phyloP scores from a whole-genome alignment of 169 alveolate species.

The Plasmodium adleri region DNA sequence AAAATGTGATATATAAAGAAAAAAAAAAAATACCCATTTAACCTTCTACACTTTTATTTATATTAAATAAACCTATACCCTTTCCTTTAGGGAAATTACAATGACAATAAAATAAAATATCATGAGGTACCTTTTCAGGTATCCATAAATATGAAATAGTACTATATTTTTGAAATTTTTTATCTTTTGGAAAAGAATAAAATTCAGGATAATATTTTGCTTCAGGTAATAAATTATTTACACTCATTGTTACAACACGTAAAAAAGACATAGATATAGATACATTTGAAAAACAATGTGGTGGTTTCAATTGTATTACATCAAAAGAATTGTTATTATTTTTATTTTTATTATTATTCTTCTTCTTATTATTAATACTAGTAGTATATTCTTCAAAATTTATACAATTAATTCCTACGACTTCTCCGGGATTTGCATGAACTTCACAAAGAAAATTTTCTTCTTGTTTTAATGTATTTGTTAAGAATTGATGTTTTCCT shows the following conservation, averaged over 20 bases:
- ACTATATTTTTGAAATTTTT: constrained; percentile 20
- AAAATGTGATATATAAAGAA: too few relatives aligned
- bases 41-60: neutral
- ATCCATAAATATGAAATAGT: constrained; percentile 60
- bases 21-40: too few relatives aligned
- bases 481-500: constrained; percentile 61
- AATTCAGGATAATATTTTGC: constrained; percentile 63
- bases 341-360: neutral
- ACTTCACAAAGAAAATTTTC: constrained; percentile 13
- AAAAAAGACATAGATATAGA: constrained; percentile 13
- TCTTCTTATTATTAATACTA: too few relatives aligned
- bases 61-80: constrained; percentile 8
- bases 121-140: constrained; percentile 16
- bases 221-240: constrained; percentile 45
- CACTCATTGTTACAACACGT: constrained; percentile 1
- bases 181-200: constrained; percentile 16
- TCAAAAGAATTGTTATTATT: neutral
- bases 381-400: too few relatives aligned
- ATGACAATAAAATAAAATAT: constrained; percentile 9
- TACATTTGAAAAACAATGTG: constrained; percentile 37
- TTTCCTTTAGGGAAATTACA: neutral
- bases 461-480: constrained; percentile 3
- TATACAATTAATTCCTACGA: constrained; percentile 50
- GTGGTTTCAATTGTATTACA: constrained; percentile 10
- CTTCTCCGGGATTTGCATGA: constrained; percentile 41